These are phyloP conservation scores for Boletus huronensis DNA, from an alignment of 768 basidiomycete genomes.

Conservation along the genomic window DNA sequence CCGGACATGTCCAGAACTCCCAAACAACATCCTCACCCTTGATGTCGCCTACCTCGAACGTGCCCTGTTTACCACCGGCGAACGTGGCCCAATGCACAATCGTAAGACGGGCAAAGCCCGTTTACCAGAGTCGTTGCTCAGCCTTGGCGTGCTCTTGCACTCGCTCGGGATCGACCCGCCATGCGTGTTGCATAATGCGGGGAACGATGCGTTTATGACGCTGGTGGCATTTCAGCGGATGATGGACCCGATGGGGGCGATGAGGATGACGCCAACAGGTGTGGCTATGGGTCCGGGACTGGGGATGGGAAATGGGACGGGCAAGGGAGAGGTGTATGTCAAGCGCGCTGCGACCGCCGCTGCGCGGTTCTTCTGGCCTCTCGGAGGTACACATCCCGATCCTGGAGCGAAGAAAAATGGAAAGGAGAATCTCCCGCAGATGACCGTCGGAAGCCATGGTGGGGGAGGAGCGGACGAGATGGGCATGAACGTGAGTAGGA, in stretches of 20 bases:
- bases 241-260: conserved; percentile 48
- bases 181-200: conserved; percentile 64
- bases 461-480: conserved; percentile 9
- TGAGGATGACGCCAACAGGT: not conserved
- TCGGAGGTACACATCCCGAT: not conserved
- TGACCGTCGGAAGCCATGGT: not conserved
- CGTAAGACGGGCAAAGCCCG: conserved; percentile 55
- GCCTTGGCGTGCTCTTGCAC: conserved; percentile 58
- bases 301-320: not conserved
- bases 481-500: conserved; percentile 14
- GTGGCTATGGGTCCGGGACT: too few relatives aligned
- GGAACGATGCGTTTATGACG: conserved; percentile 72
- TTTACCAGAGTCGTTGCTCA: conserved; percentile 50
- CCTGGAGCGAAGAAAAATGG: not conserved
- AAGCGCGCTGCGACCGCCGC: conserved; percentile 17
- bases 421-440: not conserved
- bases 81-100: conserved; percentile 59
- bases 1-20: conserved; percentile 48
- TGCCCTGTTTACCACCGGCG: conserved; percentile 53
- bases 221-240: conserved; percentile 69
- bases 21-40: conserved; percentile 65
- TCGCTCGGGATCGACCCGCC: conserved; percentile 43
- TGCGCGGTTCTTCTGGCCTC: conserved; percentile 19
- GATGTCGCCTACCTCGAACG: conserved; percentile 67
- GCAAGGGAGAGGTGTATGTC: not conserved